Evolutionary conservation across 331 rosid species (phyloP).

Genomic region (Malus hybrid): DNA sequence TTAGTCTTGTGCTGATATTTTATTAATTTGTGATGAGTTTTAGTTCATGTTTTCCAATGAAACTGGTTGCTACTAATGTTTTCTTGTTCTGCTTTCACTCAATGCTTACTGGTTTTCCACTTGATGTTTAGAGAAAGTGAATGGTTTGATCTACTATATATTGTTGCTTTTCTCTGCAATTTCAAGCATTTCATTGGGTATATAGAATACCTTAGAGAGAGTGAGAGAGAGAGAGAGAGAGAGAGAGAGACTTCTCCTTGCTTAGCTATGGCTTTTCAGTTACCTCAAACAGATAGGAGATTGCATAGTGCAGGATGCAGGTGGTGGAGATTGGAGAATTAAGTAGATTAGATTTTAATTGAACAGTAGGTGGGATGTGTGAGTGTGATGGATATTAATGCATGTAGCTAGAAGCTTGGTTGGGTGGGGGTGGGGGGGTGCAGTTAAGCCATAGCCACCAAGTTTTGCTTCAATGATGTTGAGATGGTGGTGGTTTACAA

Average conservation of each 20-base stretch:
- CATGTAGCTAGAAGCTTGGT: conserved; percentile 64
- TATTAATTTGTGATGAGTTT: conserved; percentile 7
- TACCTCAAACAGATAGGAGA: conserved; percentile 21
- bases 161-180: not conserved
- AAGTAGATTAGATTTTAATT: conserved; percentile 32
- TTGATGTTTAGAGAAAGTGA: conserved; percentile 13
- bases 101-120: conserved; percentile 1
- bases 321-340: conserved; percentile 21
- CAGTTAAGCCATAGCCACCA: conserved; percentile 52
- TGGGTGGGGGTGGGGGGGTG: not conserved
- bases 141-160: conserved; percentile 2
- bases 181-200: not conserved
- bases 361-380: conserved; percentile 37
- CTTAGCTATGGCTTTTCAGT: conserved; percentile 19
- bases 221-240: conserved; percentile 9
- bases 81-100: conserved; percentile 9
- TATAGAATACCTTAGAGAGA: conserved; percentile 5
- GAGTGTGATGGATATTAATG: conserved; percentile 60
- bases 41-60: conserved; percentile 13
- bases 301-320: conserved; percentile 15
- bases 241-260: conserved; percentile 3
- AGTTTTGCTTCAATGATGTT: conserved; percentile 16
- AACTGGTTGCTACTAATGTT: conserved; percentile 19
- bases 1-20: conserved; percentile 22
- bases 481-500: conserved; percentile 12